Conservation (phyloP, 805 yeast genomes). For the Lachancea lanzarotensis region DNA sequence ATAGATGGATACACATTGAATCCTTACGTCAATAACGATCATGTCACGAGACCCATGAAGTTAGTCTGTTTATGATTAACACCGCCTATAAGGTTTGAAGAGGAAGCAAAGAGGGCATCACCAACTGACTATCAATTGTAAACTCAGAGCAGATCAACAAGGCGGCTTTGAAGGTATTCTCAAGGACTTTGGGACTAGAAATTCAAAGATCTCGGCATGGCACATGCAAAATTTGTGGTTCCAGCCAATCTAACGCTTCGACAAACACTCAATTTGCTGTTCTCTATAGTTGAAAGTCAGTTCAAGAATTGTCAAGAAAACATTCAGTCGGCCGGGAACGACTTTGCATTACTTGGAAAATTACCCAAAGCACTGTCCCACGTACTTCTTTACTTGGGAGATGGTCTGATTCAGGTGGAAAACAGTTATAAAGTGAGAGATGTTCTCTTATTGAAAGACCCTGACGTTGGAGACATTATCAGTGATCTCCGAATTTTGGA, state of each 20-base stretch:
- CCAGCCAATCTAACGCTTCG: slow-evolving; percentile 27
- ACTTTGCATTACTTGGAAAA: not conserved
- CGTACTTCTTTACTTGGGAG: slow-evolving; percentile 20
- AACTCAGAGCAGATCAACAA: not conserved
- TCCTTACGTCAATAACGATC: too few species aligned
- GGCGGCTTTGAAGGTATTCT: not conserved
- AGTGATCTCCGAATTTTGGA: slow-evolving; percentile 27
- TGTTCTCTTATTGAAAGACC: slow-evolving; percentile 5
- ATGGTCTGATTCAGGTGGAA: slow-evolving; percentile 22
- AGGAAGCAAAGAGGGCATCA: too few species aligned
- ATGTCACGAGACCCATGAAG: too few species aligned
- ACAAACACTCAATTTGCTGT: slow-evolving; percentile 27
- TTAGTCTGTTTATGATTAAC: too few species aligned
- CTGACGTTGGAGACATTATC: slow-evolving; percentile 13
- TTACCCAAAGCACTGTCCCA: slow-evolving; percentile 15
- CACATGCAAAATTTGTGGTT: slow-evolving; percentile 23
- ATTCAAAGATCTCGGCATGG: slow-evolving; percentile 9
- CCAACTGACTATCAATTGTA: too few species aligned
- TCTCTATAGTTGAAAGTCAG: slow-evolving; percentile 23
- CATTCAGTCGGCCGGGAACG: slow-evolving; percentile 7
- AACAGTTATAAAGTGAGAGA: slow-evolving; percentile 6
- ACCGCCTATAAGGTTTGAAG: too few species aligned
- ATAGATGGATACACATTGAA: not conserved
- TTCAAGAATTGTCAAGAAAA: slow-evolving; percentile 9
- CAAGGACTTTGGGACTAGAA: not conserved